Evolutionary conservation across 2,329 filamentous ascomycete species (phyloP).

Genomic region (Mycogone perniciosa): DNA sequence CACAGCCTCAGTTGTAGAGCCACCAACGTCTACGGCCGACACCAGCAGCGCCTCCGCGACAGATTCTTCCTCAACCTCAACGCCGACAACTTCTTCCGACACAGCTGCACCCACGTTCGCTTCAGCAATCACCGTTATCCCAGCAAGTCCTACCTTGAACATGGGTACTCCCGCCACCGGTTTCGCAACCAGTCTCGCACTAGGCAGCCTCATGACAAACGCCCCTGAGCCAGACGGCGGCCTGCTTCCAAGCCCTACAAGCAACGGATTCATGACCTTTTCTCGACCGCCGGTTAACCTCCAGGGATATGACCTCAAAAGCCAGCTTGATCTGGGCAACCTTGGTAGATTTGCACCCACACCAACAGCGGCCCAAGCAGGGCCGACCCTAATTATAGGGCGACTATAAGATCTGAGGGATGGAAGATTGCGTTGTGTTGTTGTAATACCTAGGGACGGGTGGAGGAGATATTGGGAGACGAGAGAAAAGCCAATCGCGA

Average conservation of each 20-base stretch:
- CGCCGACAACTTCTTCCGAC: not conserved
- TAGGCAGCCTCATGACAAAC: slow-evolving; percentile 2
- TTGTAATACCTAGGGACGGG: not conserved
- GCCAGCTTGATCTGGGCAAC: slow-evolving; percentile 7
- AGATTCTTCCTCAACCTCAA: not conserved
- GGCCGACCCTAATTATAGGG: slow-evolving; percentile 2
- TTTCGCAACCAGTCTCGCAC: slow-evolving; percentile 1
- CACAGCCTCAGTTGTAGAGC: not conserved
- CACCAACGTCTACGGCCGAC: not conserved
- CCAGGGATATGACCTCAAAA: slow-evolving; percentile 6
- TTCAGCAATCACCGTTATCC: not conserved
- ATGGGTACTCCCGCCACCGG: not conserved
- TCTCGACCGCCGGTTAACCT: slow-evolving; percentile 5
- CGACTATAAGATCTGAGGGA: not conserved
- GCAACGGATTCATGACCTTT: slow-evolving; percentile 2
- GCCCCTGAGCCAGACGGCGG: slow-evolving; percentile 1
- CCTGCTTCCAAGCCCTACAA: not conserved
- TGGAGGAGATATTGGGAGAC: not conserved
- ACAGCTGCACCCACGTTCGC: not conserved
- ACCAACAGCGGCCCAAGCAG: not conserved
- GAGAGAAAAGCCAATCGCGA: not conserved
- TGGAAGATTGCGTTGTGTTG: not conserved
- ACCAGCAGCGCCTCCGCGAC: not conserved
- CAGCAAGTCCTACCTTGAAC: not conserved
- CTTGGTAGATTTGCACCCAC: not conserved